phyloP scores from a whole-genome alignment of 352 stramenopile genomes.

The Phytophthora aleatoria region DNA sequence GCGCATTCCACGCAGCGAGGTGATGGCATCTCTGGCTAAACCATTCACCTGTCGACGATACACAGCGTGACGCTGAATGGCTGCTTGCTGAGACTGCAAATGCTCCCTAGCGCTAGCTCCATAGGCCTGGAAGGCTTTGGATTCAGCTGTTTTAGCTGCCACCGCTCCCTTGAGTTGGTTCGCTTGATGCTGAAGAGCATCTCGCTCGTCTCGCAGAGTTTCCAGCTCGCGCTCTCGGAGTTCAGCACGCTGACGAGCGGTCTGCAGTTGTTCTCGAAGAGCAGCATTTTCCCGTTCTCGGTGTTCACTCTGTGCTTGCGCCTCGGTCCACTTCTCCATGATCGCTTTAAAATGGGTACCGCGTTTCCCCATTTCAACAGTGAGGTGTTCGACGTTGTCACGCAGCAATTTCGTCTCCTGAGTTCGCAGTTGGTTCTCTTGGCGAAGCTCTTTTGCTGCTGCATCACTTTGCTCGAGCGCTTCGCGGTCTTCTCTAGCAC shows the following conservation, averaged over 20 bases:
- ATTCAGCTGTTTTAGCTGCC: slow-evolving; percentile 70
- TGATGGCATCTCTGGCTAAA: slow-evolving; percentile 48
- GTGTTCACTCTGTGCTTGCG: slow-evolving; percentile 63
- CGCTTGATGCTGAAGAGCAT: slow-evolving; percentile 65
- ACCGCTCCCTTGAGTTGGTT: slow-evolving; percentile 78
- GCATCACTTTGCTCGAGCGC: slow-evolving; percentile 52
- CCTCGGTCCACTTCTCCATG: slow-evolving; percentile 77
- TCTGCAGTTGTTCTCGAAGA: slow-evolving; percentile 61
- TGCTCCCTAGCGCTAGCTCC: slow-evolving; percentile 65
- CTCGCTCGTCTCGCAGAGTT: slow-evolving; percentile 58
- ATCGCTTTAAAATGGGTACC: slow-evolving; percentile 64
- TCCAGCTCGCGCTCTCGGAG: slow-evolving; percentile 45
- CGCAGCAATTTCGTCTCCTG: slow-evolving; percentile 63
- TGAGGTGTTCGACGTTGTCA: slow-evolving; percentile 58
- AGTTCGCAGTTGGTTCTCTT: slow-evolving; percentile 52
- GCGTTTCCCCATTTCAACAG: slow-evolving; percentile 59
- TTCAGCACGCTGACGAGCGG: slow-evolving; percentile 43
- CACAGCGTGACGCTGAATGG: slow-evolving; percentile 59
- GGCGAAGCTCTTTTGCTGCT: slow-evolving; percentile 43
- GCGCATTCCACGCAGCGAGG: slow-evolving; percentile 42
- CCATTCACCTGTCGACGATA: slow-evolving; percentile 57
- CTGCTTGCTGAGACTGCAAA: slow-evolving; percentile 56
- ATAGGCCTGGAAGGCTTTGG: slow-evolving; percentile 75
- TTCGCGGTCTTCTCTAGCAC: slow-evolving; percentile 40
- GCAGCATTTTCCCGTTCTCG: slow-evolving; percentile 56